Evolutionary conservation across 2,329 filamentous ascomycete genomes (phyloP), one percentile per base, ranked within the genome.

Genomic region (Cryphonectria carpinicola): DNA sequence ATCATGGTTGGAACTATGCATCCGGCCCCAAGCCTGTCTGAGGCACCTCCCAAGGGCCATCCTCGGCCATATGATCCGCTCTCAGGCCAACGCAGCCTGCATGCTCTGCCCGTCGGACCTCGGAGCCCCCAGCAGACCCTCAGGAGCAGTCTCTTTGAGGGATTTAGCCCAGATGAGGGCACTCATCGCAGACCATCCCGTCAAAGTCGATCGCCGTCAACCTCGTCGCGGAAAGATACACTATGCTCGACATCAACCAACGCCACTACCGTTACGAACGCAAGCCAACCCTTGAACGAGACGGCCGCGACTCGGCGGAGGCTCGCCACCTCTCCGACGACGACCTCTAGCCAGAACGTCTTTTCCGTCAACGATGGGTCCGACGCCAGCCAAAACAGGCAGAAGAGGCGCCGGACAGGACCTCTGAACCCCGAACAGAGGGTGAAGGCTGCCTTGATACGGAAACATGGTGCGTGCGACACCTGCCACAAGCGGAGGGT

Each of bases 371-470:
- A 84, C 79, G 87, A 88, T 82, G 86, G 85, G 72, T 81, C 82
- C 78, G 85, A 87, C 78, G 80, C 85, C 77, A 83, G 82, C 80
- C 83, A 84, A 76, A 83, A 81, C 77, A 85, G 86, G 75, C 85
- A 86, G 75, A 89, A 85, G 77, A 85, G 87, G 76, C 84, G 87
- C 78, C 85, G 87, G 69, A 89, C 87, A 73, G 87, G 87, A 58
- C 87, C 87, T 72, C 81, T 89, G 73, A 88, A 87, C 43, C 84
- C 87, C 68, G 82, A 86, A 73, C 88, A 88, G 75, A 84, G 87
- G 77, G 86, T 89, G 74, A 86, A 86, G 77, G 87, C 87, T 63
- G 87, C 87, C 62, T 77, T 89, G 70, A 89, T 89, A 72, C 81
- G 87, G 75, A 89, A 89, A 77, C 80, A 89, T 67, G 87, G 87